Conservation (phyloP, 768 basidiomycete species). For the Symmetrospora coprosmae region DNA sequence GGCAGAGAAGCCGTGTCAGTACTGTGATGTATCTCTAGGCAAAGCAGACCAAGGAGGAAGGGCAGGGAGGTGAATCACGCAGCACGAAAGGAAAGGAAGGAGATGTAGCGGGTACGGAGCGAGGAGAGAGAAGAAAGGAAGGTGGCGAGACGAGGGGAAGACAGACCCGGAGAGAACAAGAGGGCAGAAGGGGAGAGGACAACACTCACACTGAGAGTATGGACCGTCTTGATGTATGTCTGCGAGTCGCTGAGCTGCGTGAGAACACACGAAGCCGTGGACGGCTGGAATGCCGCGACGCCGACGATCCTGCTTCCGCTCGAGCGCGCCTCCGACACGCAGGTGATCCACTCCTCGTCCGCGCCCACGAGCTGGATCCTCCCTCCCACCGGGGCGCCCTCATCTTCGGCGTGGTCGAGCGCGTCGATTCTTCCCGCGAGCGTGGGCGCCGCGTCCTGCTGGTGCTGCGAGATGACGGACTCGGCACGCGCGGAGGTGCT, state of each 20-base stretch:
- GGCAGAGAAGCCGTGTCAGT: too few species aligned
- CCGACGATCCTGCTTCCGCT: conserved; percentile 5
- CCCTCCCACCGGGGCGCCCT: not conserved
- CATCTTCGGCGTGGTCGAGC: not conserved
- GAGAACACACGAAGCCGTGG: not conserved
- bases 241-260: conserved; percentile 65
- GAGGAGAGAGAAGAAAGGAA: not conserved
- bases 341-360: conserved; percentile 1
- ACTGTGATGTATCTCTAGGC: too few species aligned
- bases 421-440: too few species aligned
- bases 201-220: conserved; percentile 4
- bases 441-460: too few species aligned
- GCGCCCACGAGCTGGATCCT: too few species aligned
- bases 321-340: not conserved
- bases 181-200: not conserved
- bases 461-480: too few species aligned
- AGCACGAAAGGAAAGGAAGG: too few species aligned
- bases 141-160: not conserved
- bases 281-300: conserved; percentile 16
- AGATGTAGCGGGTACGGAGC: too few species aligned
- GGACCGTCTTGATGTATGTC: conserved; percentile 47
- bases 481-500: too few species aligned
- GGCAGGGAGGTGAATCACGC: too few species aligned
- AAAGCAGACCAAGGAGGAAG: too few species aligned
- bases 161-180: not conserved